phyloP scores from a whole-genome alignment of 805 yeast genomes.

The Teunomyces stri region DNA sequence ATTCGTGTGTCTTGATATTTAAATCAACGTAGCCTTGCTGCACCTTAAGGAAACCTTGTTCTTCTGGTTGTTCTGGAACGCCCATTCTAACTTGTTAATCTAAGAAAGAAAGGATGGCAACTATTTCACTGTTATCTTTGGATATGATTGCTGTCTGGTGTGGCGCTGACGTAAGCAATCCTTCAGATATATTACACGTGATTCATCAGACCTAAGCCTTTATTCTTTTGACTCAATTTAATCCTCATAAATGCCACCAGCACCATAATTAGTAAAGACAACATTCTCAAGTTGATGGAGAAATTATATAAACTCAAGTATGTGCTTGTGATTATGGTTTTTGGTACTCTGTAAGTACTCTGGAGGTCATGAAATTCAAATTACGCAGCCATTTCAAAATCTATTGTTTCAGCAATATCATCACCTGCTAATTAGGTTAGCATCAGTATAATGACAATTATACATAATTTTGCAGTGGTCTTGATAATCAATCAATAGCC shows the following conservation, averaged over 20 bases:
- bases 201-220: not conserved
- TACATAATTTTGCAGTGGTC: too few species aligned
- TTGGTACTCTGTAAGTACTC: too few species aligned
- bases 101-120: not conserved
- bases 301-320: too few species aligned
- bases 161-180: not conserved
- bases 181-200: not conserved
- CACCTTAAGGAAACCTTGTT: constrained; percentile 23
- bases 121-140: not conserved
- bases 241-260: too few species aligned
- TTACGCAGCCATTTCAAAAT: not conserved
- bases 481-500: too few species aligned
- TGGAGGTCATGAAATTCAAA: too few species aligned
- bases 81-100: constrained; percentile 5
- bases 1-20: constrained; percentile 28
- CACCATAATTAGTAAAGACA: too few species aligned
- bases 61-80: constrained; percentile 30
- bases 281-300: too few species aligned
- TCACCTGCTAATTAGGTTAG: not conserved
- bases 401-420: not conserved
- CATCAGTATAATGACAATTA: not conserved
- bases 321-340: too few species aligned
- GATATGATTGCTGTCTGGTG: not conserved
- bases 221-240: too few species aligned
- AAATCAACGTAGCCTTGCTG: constrained; percentile 34